These are phyloP conservation scores for Ceratopteris richardii DNA, from an alignment of 75 land plant genomes.

Conservation along the genomic window DNA sequence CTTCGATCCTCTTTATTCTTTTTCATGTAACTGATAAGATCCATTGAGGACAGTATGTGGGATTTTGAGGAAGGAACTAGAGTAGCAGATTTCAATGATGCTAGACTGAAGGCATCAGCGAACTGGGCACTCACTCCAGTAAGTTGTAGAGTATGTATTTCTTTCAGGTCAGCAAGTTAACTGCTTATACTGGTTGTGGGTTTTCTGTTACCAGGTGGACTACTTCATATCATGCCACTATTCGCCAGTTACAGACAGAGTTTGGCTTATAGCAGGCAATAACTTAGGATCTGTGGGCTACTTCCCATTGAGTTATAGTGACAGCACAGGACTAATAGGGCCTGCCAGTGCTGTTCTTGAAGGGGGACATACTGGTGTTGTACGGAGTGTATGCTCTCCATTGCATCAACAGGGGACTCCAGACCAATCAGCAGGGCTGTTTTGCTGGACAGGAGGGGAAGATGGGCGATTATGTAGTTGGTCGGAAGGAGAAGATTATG, in stretches of 20 bases:
- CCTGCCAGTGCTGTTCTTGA: slow-evolving; percentile 60
- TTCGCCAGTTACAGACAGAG: slow-evolving; percentile 32
- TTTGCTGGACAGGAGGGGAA: slow-evolving; percentile 98
- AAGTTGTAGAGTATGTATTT: too few relatives aligned
- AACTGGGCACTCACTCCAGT: slow-evolving; percentile 66
- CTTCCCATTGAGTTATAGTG: slow-evolving; percentile 52
- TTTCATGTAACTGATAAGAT: too few relatives aligned
- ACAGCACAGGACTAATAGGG: slow-evolving; percentile 38
- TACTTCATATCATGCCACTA: slow-evolving; percentile 90
- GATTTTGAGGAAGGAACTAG: slow-evolving; percentile 46
- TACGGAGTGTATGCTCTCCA: slow-evolving; percentile 60
- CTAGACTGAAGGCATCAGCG: slow-evolving; percentile 65
- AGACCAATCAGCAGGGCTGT: slow-evolving; percentile 28
- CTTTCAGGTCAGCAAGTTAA: too few relatives aligned
- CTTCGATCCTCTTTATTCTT: too few relatives aligned
- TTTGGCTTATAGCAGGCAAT: slow-evolving; percentile 91
- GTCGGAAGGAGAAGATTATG: slow-evolving; percentile 41
- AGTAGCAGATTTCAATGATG: slow-evolving; percentile 52
- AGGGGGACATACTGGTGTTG: slow-evolving; percentile 80
- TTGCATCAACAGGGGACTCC: slow-evolving; percentile 2
- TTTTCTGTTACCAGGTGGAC: slow-evolving; percentile 70
- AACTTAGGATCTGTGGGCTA: slow-evolving; percentile 70
- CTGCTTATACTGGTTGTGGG: too few relatives aligned
- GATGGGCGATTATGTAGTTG: slow-evolving; percentile 95
- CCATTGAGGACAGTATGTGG: slow-evolving; percentile 52